Conservation (phyloP, 2,329 filamentous ascomycete genomes). For the Samsoniella hepiali region DNA sequence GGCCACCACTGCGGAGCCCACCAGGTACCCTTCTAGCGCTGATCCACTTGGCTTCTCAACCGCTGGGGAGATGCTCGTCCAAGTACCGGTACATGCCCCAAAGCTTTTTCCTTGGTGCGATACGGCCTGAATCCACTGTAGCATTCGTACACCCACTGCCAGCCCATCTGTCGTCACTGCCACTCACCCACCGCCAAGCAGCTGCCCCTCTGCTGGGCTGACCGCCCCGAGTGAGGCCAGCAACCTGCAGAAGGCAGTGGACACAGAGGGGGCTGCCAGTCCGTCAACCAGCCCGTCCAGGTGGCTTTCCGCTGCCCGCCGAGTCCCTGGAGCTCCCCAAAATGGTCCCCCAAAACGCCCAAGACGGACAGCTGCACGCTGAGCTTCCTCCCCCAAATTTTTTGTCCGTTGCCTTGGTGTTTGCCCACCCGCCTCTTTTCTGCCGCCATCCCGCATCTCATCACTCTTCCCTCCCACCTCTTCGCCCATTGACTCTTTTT, state of each 20-base stretch:
- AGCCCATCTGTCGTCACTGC: not conserved
- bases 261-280: not conserved
- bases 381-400: slow-evolving; percentile 14
- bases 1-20: slow-evolving; percentile 3
- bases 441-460: slow-evolving; percentile 15
- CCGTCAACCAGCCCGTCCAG: too few relatives aligned
- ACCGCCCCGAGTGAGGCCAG: not conserved
- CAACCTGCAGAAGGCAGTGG: not conserved
- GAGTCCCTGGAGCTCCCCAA: slow-evolving; percentile 5
- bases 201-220: slow-evolving; percentile 4
- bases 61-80: slow-evolving; percentile 16
- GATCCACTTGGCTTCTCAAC: slow-evolving; percentile 21
- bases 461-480: slow-evolving; percentile 15
- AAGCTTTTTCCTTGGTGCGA: slow-evolving; percentile 19
- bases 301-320: not conserved
- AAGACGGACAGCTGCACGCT: slow-evolving; percentile 10
- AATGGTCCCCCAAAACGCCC: not conserved
- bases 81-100: slow-evolving; percentile 22
- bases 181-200: not conserved
- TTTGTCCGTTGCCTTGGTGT: not conserved
- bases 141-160: not conserved
- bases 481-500: slow-evolving; percentile 15
- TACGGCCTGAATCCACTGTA: not conserved
- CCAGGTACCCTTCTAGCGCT: slow-evolving; percentile 10
- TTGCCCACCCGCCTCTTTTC: slow-evolving; percentile 14